Conservation (phyloP, 805 yeast species). For the Wickerhamomyces queroliae region DNA sequence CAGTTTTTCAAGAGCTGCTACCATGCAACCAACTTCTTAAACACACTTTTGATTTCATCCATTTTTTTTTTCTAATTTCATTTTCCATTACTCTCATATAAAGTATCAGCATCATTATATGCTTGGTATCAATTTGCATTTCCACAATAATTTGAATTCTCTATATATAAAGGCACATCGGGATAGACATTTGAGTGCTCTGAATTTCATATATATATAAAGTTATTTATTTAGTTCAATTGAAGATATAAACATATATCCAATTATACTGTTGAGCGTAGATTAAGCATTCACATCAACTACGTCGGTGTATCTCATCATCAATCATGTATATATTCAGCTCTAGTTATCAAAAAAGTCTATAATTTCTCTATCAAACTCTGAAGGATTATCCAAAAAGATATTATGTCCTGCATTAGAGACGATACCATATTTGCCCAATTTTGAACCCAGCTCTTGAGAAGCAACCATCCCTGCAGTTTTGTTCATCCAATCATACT, state of each 20-base stretch:
- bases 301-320: too few relatives aligned
- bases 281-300: too few relatives aligned
- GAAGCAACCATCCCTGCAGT: conserved; percentile 38
- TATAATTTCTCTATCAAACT: conserved; percentile 43
- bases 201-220: too few relatives aligned
- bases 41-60: neutral
- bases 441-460: conserved; percentile 19
- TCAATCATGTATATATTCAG: too few relatives aligned
- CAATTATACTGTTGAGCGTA: too few relatives aligned
- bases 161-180: too few relatives aligned
- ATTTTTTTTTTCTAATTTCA: neutral
- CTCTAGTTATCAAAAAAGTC: conserved; percentile 19
- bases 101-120: too few relatives aligned
- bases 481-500: conserved; percentile 68
- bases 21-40: conserved; percentile 23
- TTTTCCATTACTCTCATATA: neutral
- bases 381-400: conserved; percentile 57
- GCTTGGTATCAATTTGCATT: too few relatives aligned
- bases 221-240: too few relatives aligned
- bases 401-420: conserved; percentile 70
- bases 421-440: conserved; percentile 24
- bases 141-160: too few relatives aligned
- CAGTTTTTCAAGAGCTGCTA: conserved; percentile 48
- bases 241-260: too few relatives aligned
- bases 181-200: too few relatives aligned